phyloP scores from a whole-genome alignment of 257 asterid genomes.

The Fraxinus excelsior region DNA sequence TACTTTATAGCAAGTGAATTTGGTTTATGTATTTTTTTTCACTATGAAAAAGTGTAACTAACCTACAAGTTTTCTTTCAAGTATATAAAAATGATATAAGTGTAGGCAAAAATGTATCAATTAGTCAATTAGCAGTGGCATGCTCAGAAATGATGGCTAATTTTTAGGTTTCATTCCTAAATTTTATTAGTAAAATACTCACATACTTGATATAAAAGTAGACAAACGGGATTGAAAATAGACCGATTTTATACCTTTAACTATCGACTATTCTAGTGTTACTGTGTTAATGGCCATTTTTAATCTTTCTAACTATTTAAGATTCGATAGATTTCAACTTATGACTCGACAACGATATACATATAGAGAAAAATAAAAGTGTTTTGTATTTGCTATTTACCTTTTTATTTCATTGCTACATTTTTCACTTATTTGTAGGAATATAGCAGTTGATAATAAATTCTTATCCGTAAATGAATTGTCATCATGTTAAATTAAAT shows the following conservation, averaged over 20 bases:
- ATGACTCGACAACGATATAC: neutral
- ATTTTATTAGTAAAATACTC: neutral
- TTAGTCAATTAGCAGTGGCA: neutral
- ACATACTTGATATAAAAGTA: too few species aligned
- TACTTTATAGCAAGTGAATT: neutral
- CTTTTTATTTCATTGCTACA: neutral
- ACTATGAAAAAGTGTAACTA: neutral
- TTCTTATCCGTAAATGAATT: neutral
- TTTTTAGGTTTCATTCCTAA: neutral
- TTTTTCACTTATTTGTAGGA: neutral
- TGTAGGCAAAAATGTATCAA: neutral
- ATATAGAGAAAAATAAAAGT: neutral
- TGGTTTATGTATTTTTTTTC: neutral
- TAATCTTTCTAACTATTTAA: neutral
- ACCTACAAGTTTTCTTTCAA: neutral
- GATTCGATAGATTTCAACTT: neutral
- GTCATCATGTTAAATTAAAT: neutral
- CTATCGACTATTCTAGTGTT: too few species aligned
- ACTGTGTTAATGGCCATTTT: too few species aligned
- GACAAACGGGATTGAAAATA: too few species aligned
- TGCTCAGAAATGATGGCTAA: neutral
- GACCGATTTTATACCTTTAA: too few species aligned
- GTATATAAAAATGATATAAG: neutral
- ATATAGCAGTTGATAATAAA: neutral
- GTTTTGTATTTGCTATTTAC: neutral